These are phyloP conservation scores for Lodderomyces beijingensis DNA, from an alignment of 1,139 yeast genomes.

Conservation along the genomic window DNA sequence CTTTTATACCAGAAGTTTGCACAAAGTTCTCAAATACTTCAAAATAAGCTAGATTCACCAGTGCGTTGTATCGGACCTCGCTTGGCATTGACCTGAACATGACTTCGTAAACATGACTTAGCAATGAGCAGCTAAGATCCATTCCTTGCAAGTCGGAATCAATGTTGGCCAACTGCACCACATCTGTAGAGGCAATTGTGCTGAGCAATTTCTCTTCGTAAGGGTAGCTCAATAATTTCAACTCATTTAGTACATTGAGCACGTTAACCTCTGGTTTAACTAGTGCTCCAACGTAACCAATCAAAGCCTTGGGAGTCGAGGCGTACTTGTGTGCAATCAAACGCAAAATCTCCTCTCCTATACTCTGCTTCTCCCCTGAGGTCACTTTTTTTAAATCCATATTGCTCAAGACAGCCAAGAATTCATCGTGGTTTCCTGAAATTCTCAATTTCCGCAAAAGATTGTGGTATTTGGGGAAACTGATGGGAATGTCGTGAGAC, in stretches of 20 bases:
- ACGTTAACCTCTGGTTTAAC: slow-evolving; percentile 9
- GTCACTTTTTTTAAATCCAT: slow-evolving; percentile 22
- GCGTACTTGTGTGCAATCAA: slow-evolving; percentile 30
- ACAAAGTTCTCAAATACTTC: not conserved
- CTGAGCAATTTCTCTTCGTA: slow-evolving; percentile 18
- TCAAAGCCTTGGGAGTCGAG: slow-evolving; percentile 30
- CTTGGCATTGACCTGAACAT: slow-evolving; percentile 18
- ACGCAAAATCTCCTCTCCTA: slow-evolving; percentile 30
- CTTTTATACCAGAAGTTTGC: not conserved
- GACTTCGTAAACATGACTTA: slow-evolving; percentile 26
- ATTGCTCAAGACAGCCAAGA: slow-evolving; percentile 31
- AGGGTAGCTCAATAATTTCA: slow-evolving; percentile 21
- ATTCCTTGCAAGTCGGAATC: slow-evolving; percentile 26
- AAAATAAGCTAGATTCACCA: too few species aligned
- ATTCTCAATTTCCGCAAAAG: slow-evolving; percentile 27
- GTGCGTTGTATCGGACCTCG: too few species aligned
- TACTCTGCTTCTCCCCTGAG: not conserved
- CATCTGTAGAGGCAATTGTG: slow-evolving; percentile 12
- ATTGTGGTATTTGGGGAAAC: slow-evolving; percentile 21
- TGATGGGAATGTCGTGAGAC: slow-evolving; percentile 24
- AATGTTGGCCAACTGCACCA: slow-evolving; percentile 27
- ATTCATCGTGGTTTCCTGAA: slow-evolving; percentile 31
- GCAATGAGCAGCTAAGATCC: slow-evolving; percentile 19
- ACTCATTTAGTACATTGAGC: slow-evolving; percentile 21
- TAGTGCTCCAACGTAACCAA: slow-evolving; percentile 36